Conservation (phyloP, 2,329 filamentous ascomycete species). For the Pseudocercospora ulei region DNA sequence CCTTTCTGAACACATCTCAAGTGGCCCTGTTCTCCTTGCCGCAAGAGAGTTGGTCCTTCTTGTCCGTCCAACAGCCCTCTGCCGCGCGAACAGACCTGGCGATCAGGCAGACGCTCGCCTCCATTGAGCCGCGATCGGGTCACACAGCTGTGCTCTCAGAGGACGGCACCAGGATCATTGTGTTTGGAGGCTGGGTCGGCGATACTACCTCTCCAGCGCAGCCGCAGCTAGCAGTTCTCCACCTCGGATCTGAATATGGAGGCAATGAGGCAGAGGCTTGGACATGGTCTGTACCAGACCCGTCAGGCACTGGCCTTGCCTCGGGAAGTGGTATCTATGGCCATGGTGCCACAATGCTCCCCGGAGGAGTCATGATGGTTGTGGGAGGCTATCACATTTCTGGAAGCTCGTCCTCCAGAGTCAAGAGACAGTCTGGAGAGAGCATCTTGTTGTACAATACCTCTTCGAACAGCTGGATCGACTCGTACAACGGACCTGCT, state of each 20-base stretch:
- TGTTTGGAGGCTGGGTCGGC: conserved; percentile 90
- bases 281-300: conserved; percentile 57
- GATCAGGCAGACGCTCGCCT: conserved; percentile 36
- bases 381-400: conserved; percentile 50
- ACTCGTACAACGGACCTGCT: conserved; percentile 45
- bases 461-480: conserved; percentile 51
- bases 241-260: conserved; percentile 65
- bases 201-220: conserved; percentile 63
- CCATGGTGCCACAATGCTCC: conserved; percentile 53
- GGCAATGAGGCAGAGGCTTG: conserved; percentile 46
- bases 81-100: conserved; percentile 48
- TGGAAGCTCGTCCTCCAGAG: conserved; percentile 30
- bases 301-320: conserved; percentile 39
- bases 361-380: conserved; percentile 53
- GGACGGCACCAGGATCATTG: conserved; percentile 65
- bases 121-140: conserved; percentile 72
- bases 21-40: conserved; percentile 79
- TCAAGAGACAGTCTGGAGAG: conserved; percentile 36
- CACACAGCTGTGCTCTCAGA: conserved; percentile 74
- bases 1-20: conserved; percentile 91
- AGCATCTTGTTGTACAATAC: conserved; percentile 51
- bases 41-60: conserved; percentile 75
- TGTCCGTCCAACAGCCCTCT: conserved; percentile 50
- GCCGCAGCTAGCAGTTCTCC: conserved; percentile 69
- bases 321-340: conserved; percentile 48